A percentile compares a stretch with the other conserved stretches of the same genome.
phyloP scores from a whole-genome alignment of 2,329 filamentous ascomycete genomes.

The Aspergillus arachidicola region DNA sequence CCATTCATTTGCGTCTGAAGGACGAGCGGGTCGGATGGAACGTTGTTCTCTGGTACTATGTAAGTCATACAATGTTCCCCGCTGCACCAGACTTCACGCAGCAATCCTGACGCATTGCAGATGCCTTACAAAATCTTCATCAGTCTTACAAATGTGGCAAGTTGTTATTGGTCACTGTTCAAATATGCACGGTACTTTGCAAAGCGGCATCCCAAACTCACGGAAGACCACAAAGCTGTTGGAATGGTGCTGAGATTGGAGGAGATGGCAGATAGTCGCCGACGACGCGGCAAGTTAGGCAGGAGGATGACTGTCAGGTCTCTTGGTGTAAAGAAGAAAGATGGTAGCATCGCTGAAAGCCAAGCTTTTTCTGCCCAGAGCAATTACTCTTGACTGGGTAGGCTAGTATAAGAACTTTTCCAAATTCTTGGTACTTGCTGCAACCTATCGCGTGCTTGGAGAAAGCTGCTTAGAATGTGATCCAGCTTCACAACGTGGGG shows the following conservation, averaged over 20 bases:
- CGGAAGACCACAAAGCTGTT: conserved; percentile 50
- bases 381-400: background rate
- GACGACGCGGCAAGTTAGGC: background rate
- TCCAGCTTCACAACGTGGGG: background rate
- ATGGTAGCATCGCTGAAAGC: background rate
- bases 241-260: conserved; percentile 32
- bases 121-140: conserved; percentile 50
- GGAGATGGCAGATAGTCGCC: conserved; percentile 3
- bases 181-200: conserved; percentile 53
- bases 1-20: conserved; percentile 50
- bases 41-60: conserved; percentile 46
- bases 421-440: background rate
- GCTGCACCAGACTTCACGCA: background rate
- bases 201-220: conserved; percentile 51
- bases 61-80: background rate
- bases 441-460: background rate
- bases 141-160: conserved; percentile 48
- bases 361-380: background rate
- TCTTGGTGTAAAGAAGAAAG: conserved; percentile 1
- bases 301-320: conserved; percentile 16
- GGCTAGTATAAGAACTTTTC: too few relatives aligned
- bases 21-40: conserved; percentile 46
- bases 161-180: conserved; percentile 46
- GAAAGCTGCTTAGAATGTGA: background rate
- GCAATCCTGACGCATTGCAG: background rate